Evolutionary conservation across 73 alveolate species (phyloP).

Genomic region (Loxodes magnus): DNA sequence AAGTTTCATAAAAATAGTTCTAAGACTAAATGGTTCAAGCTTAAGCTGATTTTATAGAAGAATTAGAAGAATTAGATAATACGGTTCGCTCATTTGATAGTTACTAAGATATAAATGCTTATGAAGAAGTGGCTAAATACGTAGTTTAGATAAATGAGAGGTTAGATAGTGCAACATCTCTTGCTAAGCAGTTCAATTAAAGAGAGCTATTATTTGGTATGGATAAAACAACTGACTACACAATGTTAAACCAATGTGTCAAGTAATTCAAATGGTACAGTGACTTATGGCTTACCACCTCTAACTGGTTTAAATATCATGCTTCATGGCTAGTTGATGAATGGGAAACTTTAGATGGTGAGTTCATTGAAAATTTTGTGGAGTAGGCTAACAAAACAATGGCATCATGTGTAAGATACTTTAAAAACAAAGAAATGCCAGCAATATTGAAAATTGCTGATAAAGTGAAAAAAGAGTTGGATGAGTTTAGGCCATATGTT

Average conservation of each 20-base stretch:
- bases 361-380: slow-evolving; percentile 56
- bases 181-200: slow-evolving; percentile 80
- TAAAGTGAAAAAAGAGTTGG: slow-evolving; percentile 75
- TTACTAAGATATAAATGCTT: slow-evolving; percentile 77
- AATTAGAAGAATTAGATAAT: slow-evolving; percentile 66
- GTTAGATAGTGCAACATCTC: slow-evolving; percentile 76
- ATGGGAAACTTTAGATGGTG: slow-evolving; percentile 75
- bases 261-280: slow-evolving; percentile 75
- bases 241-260: slow-evolving; percentile 70
- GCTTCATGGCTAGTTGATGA: slow-evolving; percentile 65
- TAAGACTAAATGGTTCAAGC: slow-evolving; percentile 77
- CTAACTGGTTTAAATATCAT: slow-evolving; percentile 55
- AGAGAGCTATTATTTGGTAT: slow-evolving; percentile 86
- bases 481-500: slow-evolving; percentile 93
- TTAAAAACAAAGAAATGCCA: slow-evolving; percentile 59
- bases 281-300: slow-evolving; percentile 74
- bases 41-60: slow-evolving; percentile 79
- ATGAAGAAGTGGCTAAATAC: slow-evolving; percentile 72
- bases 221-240: slow-evolving; percentile 88
- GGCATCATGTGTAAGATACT: slow-evolving; percentile 45
- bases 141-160: slow-evolving; percentile 77
- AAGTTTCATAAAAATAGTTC: slow-evolving; percentile 74
- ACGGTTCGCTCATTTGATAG: slow-evolving; percentile 80
- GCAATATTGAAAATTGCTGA: slow-evolving; percentile 75
- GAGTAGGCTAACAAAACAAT: slow-evolving; percentile 56